phyloP scores from a whole-genome alignment of 2,329 filamentous ascomycete species.

The Beauveria varroae region DNA sequence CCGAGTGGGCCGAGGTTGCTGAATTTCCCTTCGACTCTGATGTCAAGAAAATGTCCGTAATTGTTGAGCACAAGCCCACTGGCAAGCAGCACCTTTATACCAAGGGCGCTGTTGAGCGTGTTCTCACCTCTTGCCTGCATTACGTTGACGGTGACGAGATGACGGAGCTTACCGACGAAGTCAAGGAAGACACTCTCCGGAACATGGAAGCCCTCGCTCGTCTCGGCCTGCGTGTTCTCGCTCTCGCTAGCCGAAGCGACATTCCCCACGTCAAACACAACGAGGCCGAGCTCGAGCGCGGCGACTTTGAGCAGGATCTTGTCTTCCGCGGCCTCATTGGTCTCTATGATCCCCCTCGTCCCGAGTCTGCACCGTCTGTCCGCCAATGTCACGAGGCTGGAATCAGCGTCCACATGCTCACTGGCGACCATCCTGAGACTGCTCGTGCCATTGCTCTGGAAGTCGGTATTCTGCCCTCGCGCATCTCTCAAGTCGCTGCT shows the following conservation, averaged over 20 bases:
- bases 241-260: conserved; percentile 49
- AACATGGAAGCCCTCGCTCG: conserved; percentile 63
- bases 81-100: conserved; percentile 46
- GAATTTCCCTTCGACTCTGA: conserved; percentile 70
- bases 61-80: conserved; percentile 42
- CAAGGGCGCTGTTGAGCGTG: conserved; percentile 63
- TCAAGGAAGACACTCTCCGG: conserved; percentile 48
- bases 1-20: conserved; percentile 50
- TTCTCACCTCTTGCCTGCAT: conserved; percentile 54
- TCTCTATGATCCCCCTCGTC: conserved; percentile 65
- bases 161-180: conserved; percentile 42
- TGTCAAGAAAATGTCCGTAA: conserved; percentile 70
- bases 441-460: conserved; percentile 57
- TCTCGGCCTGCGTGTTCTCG: conserved; percentile 62
- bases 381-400: conserved; percentile 52
- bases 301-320: conserved; percentile 52
- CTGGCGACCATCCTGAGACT: conserved; percentile 59
- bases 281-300: conserved; percentile 40
- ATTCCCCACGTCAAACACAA: conserved; percentile 26
- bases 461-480: conserved; percentile 52
- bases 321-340: conserved; percentile 62
- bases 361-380: conserved; percentile 56
- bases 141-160: conserved; percentile 38
- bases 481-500: conserved; percentile 41
- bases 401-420: conserved; percentile 62